phyloP scores from a whole-genome alignment of 352 stramenopile species.

The Blastocystis hominis region DNA sequence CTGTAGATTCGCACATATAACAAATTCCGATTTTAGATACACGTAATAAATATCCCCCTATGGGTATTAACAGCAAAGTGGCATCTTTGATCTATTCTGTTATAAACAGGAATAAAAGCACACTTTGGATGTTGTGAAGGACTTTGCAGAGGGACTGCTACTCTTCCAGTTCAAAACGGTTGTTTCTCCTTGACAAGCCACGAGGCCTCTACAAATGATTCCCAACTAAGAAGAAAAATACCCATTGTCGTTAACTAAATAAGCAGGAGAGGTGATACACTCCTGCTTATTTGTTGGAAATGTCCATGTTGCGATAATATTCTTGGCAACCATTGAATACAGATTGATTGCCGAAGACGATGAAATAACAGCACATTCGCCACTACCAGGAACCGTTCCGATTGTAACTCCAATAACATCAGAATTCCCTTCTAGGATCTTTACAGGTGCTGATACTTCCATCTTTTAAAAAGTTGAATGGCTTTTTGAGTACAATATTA shows the following conservation, averaged over 20 bases:
- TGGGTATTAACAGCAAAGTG: background rate
- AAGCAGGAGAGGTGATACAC: background rate
- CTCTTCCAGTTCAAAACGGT: constrained; percentile 34
- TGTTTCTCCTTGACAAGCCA: background rate
- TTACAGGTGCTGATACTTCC: constrained; percentile 30
- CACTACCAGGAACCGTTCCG: background rate
- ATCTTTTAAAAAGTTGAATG: background rate
- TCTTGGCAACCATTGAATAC: constrained; percentile 10
- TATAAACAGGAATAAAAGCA: background rate
- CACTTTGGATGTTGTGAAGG: background rate
- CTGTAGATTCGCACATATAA: background rate
- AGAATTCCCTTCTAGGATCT: constrained; percentile 29
- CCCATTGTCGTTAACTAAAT: background rate
- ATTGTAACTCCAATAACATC: background rate
- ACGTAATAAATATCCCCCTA: background rate
- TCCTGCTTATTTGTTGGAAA: constrained; percentile 31
- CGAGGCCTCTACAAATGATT: background rate
- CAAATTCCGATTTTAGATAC: background rate
- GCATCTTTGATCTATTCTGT: constrained; percentile 1
- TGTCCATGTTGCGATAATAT: constrained; percentile 8
- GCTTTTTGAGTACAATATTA: background rate
- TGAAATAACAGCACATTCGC: constrained; percentile 33
- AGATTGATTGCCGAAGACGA: background rate
- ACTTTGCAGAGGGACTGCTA: background rate
- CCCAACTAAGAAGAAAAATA: background rate